Base-by-base conservation (phyloP, 2,329 filamentous ascomycete genomes). In the Lecanicillium sp. region DNA sequence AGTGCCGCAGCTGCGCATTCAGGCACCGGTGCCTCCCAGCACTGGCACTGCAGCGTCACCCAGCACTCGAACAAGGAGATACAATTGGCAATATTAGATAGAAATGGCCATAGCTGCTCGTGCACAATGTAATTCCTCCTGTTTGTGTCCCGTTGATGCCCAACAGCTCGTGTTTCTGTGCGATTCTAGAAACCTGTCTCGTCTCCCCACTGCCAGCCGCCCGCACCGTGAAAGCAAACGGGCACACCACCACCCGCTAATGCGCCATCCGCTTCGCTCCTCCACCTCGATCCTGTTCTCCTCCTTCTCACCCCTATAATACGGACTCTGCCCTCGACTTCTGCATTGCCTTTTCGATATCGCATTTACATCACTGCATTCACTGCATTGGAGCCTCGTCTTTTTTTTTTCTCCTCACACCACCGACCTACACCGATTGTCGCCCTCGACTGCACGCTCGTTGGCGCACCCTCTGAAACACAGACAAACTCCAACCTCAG, bases 121-220 rank as follows among this genome's bases (percentile, higher is more conserved):
- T 10, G 14, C 2, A 10, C n/a, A 26, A 27, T 24, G 14, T 5
- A 32, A 32, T 17, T 12, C 37, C 4, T 15, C 30, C 5, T 14
- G n/a, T 48, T 32, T 26, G 32, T 29, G 38, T 30, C 38, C 19
- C 24, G 29, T 40, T 37, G 46, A 44, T 56, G 45, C 35, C 40
- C 6, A 35, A 29, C 56, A 53, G 51, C 49, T 41, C 29, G 24
- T 50, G 57, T n/a, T 61, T 62, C 60, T 53, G 51, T 51, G 35
- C 33, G 53, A 38, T 61, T 62, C 60, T 52, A 50, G 44, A 54
- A 54, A 26, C 45, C 19, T 44, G 15, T 27, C 24, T 24, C 46
- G 15, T 27, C 24, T 24, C 44, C 30, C 37, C 40, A 33, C 42
- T 30, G 42, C 17, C 33, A 32, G 17, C 35, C 10, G 41, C 20